phyloP scores from a whole-genome alignment of 495 filamentous ascomycete genomes.

The Parachaetomium inaequale region DNA sequence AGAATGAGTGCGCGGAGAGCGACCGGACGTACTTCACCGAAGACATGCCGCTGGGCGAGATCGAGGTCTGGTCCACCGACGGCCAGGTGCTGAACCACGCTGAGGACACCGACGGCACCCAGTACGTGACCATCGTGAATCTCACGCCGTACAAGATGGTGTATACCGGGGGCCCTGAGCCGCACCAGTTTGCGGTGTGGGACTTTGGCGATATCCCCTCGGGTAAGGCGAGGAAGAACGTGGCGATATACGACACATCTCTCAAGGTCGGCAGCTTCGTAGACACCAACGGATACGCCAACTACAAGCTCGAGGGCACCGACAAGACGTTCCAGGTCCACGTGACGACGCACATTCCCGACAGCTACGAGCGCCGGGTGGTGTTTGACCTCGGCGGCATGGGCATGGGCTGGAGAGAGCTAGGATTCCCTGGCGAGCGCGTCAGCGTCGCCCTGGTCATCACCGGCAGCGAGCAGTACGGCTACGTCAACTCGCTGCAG shows the following conservation, averaged over 20 bases:
- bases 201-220: slow-evolving; percentile 9
- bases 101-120: not conserved
- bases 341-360: not conserved
- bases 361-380: not conserved
- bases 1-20: no score
- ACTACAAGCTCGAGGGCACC: slow-evolving; percentile 9
- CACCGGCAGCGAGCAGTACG: slow-evolving; percentile 15
- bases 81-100: not conserved
- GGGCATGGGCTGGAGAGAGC: not conserved
- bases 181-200: not conserved
- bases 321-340: slow-evolving; percentile 6
- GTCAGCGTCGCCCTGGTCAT: slow-evolving; percentile 4
- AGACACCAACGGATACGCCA: slow-evolving; percentile 9
- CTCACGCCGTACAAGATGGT: slow-evolving; percentile 5
- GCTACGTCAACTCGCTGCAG: not conserved
- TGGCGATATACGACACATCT: not conserved
- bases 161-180: not conserved
- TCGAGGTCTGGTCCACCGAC: not conserved
- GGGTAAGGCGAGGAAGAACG: not conserved
- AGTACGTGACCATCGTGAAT: slow-evolving; percentile 3
- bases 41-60: no score
- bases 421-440: not conserved
- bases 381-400: slow-evolving; percentile 2
- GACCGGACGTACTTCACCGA: no score
- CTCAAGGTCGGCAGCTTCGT: not conserved